A percentile compares a stretch with the other conserved stretches of the same genome.
Conservation (phyloP, 495 filamentous ascomycete species). For the Xylaria castorea region DNA sequence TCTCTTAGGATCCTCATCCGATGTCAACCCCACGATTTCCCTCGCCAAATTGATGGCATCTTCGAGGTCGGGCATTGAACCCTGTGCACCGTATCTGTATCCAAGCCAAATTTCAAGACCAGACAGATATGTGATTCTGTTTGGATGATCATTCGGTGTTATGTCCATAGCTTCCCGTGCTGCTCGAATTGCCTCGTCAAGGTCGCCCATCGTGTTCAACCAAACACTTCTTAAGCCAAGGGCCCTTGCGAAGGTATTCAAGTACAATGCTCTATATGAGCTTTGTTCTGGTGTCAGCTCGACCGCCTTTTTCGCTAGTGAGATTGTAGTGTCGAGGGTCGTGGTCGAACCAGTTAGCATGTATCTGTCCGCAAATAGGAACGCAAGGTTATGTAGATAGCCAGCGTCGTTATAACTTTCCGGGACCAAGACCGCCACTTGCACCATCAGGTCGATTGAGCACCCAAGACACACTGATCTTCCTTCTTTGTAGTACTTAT, state of each 20-base stretch:
- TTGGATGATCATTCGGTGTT: background rate
- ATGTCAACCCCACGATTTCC: background rate
- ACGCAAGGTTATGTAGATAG: background rate
- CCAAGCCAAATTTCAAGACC: background rate
- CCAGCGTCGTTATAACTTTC: background rate
- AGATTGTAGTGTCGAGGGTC: background rate
- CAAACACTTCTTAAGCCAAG: background rate
- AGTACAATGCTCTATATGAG: background rate
- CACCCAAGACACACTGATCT: fast-evolving
- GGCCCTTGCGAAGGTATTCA: background rate
- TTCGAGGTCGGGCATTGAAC: background rate
- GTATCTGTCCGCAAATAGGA: background rate
- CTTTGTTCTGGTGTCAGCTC: background rate
- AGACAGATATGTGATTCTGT: background rate
- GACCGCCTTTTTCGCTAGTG: background rate
- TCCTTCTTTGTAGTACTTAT: background rate
- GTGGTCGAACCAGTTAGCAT: background rate
- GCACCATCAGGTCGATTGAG: background rate
- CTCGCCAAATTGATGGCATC: background rate
- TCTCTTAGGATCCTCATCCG: background rate
- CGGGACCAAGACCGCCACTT: background rate
- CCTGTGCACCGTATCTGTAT: background rate
- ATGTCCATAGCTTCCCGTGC: background rate
- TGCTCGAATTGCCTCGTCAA: background rate
- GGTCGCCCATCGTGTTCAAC: background rate